phyloP scores from a whole-genome alignment of 1,284 basidiomycete species.

The Ganoderma resinaceum region DNA sequence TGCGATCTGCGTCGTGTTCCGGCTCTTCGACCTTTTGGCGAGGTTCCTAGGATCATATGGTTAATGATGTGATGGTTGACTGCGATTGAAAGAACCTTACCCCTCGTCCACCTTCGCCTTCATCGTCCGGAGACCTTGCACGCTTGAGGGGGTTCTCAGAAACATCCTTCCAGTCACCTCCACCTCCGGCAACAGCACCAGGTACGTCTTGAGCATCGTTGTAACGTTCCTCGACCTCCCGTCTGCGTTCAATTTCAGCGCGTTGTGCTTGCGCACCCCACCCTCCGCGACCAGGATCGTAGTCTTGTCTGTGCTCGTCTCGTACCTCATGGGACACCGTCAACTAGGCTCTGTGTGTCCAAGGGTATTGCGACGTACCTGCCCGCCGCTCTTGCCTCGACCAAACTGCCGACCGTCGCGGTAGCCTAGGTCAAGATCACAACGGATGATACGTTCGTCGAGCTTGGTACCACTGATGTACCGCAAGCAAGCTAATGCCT shows the following conservation, averaged over 20 bases:
- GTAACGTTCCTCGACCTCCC: constrained; percentile 91
- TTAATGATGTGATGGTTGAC: constrained; percentile 19
- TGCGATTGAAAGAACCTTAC: constrained; percentile 46
- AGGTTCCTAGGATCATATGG: constrained; percentile 46
- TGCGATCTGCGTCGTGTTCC: constrained; percentile 65
- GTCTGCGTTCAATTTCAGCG: constrained; percentile 78
- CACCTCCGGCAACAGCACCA: constrained; percentile 84
- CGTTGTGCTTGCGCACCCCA: constrained; percentile 93
- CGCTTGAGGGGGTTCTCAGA: constrained; percentile 59
- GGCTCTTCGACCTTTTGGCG: constrained; percentile 66
- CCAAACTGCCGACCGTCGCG: constrained; percentile 98
- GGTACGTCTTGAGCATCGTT: constrained; percentile 83
- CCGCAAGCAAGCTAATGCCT: constrained; percentile 92
- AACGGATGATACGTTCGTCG: constrained; percentile 99
- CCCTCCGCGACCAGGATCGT: constrained; percentile 94
- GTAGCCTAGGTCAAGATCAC: constrained; percentile 98
- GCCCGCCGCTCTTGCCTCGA: constrained; percentile 95
- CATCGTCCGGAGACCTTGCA: constrained; percentile 74
- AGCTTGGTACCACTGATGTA: constrained; percentile 98
- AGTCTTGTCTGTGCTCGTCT: constrained; percentile 98
- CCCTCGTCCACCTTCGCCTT: constrained; percentile 61
- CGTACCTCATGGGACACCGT: constrained; percentile 55
- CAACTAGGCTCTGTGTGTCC: neutral
- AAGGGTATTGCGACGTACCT: constrained; percentile 55
- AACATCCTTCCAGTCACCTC: constrained; percentile 80